Percentiles rank a stretch among this genome's conserved stretches.
phyloP scores from a whole-genome alignment of 163 green algal species.

The Scenedesmus sp. region DNA sequence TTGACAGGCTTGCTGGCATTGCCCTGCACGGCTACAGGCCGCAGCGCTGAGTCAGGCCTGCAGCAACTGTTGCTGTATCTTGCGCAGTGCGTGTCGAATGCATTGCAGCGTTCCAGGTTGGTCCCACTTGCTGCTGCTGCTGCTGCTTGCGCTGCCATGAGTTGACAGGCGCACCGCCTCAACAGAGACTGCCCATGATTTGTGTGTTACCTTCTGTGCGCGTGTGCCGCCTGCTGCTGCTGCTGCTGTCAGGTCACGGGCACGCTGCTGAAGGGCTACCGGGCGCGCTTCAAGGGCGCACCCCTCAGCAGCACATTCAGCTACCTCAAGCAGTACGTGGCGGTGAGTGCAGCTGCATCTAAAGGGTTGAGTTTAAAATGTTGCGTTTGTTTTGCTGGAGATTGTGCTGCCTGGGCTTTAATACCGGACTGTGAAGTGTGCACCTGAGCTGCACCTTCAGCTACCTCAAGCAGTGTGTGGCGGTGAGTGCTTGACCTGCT shows the following conservation, averaged over 20 bases:
- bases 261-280: constrained; percentile 93
- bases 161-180: too few relatives aligned
- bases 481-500: neutral
- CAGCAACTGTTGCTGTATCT: too few relatives aligned
- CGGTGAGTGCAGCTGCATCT: neutral
- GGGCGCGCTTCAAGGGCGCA: constrained; percentile 81
- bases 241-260: constrained; percentile 77
- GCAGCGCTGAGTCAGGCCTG: too few relatives aligned
- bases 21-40: too few relatives aligned
- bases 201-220: neutral
- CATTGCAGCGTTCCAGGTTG: neutral
- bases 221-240: neutral
- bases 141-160: neutral
- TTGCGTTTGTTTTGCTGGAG: too few relatives aligned
- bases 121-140: neutral
- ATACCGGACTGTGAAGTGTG: constrained; percentile 23
- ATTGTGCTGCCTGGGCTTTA: too few relatives aligned
- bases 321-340: constrained; percentile 58
- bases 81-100: too few relatives aligned
- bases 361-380: too few relatives aligned
- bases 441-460: constrained; percentile 75
- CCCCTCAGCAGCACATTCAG: constrained; percentile 77
- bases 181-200: too few relatives aligned
- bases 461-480: constrained; percentile 55
- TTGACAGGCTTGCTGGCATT: too few relatives aligned